These are phyloP conservation scores for Rosellinia necatrix DNA, from an alignment of 2,329 filamentous ascomycete species.

Conservation along the genomic window DNA sequence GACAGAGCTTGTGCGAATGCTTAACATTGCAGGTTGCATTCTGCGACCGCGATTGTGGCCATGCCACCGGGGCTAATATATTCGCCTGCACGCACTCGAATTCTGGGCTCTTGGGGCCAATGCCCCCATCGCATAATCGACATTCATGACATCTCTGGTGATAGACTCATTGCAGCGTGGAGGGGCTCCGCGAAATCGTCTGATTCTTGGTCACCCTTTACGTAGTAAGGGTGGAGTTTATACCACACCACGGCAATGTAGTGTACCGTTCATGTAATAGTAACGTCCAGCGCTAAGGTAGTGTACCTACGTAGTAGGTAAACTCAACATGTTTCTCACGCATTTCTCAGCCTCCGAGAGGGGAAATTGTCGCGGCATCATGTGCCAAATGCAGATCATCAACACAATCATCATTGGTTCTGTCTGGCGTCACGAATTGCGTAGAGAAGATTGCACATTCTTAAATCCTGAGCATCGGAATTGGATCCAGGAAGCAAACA, in stretches of 20 bases:
- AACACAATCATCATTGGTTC: background rate
- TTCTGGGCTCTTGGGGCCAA: background rate
- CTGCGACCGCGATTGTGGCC: too few species aligned
- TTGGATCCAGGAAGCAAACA: too few species aligned
- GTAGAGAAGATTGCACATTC: slow-evolving; percentile 13
- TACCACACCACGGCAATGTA: background rate
- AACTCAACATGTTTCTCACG: slow-evolving; percentile 5
- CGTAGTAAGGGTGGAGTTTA: background rate
- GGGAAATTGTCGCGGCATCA: slow-evolving; percentile 16
- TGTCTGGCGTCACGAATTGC: slow-evolving; percentile 5
- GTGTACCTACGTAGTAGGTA: background rate
- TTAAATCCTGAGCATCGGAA: slow-evolving; percentile 20
- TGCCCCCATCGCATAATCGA: background rate
- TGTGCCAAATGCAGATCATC: slow-evolving; percentile 16
- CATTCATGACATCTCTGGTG: too few species aligned
- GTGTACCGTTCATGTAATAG: slow-evolving; percentile 8
- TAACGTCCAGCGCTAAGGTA: slow-evolving; percentile 8
- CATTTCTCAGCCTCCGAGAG: background rate
- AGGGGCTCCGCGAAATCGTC: background rate
- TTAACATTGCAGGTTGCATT: background rate
- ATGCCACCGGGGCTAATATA: too few species aligned
- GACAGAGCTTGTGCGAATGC: too few species aligned
- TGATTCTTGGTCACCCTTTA: too few species aligned
- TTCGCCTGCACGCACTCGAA: too few species aligned
- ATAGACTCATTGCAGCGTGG: too few species aligned